A percentile compares a stretch with the other conserved stretches of the same genome.
Evolutionary conservation across 257 asterid species (phyloP).

Genomic region (Gentiana dahurica): DNA sequence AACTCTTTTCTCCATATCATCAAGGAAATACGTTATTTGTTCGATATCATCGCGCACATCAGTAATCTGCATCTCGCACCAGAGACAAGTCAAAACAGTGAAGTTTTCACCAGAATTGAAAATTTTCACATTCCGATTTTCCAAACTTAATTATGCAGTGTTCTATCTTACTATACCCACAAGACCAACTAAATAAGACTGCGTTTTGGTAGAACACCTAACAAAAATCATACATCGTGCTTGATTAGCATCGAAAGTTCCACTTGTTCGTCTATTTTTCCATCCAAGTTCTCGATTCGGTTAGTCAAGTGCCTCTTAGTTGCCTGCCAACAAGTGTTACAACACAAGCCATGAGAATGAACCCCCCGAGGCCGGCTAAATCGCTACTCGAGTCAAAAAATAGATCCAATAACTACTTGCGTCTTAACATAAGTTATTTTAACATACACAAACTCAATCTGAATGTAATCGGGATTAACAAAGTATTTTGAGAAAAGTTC

Average conservation of each 20-base stretch:
- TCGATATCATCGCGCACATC: constrained; percentile 52
- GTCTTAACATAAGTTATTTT: too few relatives aligned
- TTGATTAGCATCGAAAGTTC: constrained; percentile 59
- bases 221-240: constrained; percentile 34
- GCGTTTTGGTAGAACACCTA: neutral
- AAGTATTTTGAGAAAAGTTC: too few relatives aligned
- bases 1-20: constrained; percentile 42
- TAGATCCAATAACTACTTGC: too few relatives aligned
- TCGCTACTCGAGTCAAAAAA: too few relatives aligned
- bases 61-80: constrained; percentile 35
- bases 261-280: constrained; percentile 72
- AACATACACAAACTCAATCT: too few relatives aligned
- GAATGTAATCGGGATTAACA: too few relatives aligned
- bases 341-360: too few relatives aligned
- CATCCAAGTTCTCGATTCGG: constrained; percentile 79
- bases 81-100: too few relatives aligned
- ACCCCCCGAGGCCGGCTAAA: too few relatives aligned
- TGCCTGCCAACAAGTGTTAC: constrained; percentile 25
- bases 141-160: too few relatives aligned
- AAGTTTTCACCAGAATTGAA: too few relatives aligned
- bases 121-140: too few relatives aligned
- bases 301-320: constrained; percentile 73
- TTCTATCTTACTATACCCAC: neutral
- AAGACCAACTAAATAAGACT: neutral
- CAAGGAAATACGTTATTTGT: constrained; percentile 42